Conservation (phyloP, 2,329 filamentous ascomycete genomes). For the Ophiostoma novo-ulmi region DNA sequence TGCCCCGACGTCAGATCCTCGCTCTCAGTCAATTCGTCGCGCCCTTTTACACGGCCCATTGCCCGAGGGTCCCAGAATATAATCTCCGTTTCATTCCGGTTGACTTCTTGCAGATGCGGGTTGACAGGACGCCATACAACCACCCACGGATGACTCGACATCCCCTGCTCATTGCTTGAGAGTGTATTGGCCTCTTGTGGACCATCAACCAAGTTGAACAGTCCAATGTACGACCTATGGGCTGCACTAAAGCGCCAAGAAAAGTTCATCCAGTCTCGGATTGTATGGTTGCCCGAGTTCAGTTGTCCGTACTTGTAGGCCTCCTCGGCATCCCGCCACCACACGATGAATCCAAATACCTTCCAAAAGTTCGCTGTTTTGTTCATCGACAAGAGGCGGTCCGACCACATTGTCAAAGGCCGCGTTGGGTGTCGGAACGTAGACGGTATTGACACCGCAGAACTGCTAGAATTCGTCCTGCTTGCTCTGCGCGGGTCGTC, state of each 20-base stretch:
- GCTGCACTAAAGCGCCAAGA: constrained; percentile 31
- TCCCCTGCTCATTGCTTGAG: constrained; percentile 20
- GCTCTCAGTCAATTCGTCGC: constrained; percentile 29
- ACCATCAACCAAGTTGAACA: constrained; percentile 48
- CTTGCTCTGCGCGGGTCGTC: neutral
- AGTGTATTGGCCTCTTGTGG: constrained; percentile 35
- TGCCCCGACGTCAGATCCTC: constrained; percentile 44
- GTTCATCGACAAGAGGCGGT: neutral
- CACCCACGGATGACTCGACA: constrained; percentile 47
- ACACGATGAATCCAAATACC: neutral
- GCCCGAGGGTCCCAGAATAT: constrained; percentile 50
- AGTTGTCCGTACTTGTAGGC: neutral
- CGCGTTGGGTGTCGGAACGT: neutral
- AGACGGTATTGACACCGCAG: neutral
- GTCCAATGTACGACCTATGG: constrained; percentile 39
- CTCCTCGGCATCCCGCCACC: neutral
- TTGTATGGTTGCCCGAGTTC: constrained; percentile 2
- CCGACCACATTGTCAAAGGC: neutral
- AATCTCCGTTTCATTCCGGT: constrained; percentile 40
- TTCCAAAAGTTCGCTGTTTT: neutral
- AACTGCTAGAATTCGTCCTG: neutral
- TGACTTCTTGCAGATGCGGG: constrained; percentile 35
- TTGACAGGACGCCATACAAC: constrained; percentile 44
- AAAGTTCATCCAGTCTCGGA: neutral
- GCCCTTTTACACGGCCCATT: constrained; percentile 29